Base-by-base conservation (phyloP, 805 yeast genomes). In the Zygoascus flipseniorum region DNA sequence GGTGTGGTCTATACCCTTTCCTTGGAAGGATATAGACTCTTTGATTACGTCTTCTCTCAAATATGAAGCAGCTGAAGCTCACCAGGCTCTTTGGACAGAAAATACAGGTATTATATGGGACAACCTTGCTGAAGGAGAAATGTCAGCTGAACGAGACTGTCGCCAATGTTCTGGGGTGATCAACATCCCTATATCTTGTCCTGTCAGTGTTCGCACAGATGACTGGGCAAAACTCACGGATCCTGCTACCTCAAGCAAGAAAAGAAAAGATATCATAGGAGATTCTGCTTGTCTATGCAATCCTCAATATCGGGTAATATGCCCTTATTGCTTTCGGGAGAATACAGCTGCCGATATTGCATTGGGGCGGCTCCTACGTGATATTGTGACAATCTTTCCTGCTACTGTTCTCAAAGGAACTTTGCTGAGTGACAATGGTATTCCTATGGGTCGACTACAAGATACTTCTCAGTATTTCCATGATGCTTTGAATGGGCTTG, bases 21-120 rank as follows among this genome's bases (percentile, higher is more conserved):
- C 58, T 3, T 55, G 56, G 56, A 43, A 39, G 9, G 13, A 9
- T 10, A 31, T 53, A 4, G 47, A 55, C n/a, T 32, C 20, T 16
- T 31, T 31, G 11, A 31, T 31, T 31, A 31, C 35, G 13, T 13
- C 8, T 9, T 8, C 8, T 8, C 35, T 31, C 11, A 8, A 13
- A 31, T 31, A 31, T 13, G 35, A 31, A 13, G 11, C 35, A 13
- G 8, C 35, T 31, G 11, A 31, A 13, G 35, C 8, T 9, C 35
- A 31, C 13, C 11, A 8, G 13, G 35, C 8, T 31, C 13, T 31
- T 31, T 31, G 35, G 35, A 9, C 13, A 8, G 13, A 31, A 31
- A 13, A 31, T 8, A 31, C 35, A 31, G 8, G 11, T 9, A 31
- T 31, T 31, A 8, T 13, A 9, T 31, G 35, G 35, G 13, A 31